These are phyloP conservation scores for Stachybotrys elegans DNA, from an alignment of 2,329 filamentous ascomycete genomes.

Conservation along the genomic window DNA sequence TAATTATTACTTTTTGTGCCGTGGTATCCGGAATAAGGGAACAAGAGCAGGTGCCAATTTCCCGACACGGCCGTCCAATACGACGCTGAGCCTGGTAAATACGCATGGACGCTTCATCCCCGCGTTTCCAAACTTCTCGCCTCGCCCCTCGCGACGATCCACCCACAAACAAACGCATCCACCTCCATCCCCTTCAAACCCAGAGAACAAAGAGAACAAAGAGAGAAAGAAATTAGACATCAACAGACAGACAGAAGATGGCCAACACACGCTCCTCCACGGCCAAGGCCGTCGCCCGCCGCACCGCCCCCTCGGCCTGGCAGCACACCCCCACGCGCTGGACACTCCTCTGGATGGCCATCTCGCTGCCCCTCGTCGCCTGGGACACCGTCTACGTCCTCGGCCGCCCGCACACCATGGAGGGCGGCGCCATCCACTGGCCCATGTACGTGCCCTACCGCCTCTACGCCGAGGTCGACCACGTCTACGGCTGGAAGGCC, in stretches of 20 bases:
- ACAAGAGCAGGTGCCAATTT: no score
- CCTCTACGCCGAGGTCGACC: slow-evolving; percentile 74
- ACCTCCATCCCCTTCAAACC: no score
- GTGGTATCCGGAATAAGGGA: no score
- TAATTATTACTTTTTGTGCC: no score
- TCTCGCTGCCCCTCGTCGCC: slow-evolving; percentile 71
- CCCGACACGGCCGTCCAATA: no score
- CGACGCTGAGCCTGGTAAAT: no score
- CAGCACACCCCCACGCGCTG: slow-evolving; percentile 38
- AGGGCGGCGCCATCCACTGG: slow-evolving; percentile 65
- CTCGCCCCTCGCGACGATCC: no score
- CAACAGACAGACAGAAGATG: slow-evolving; percentile 12
- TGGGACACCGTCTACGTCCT: slow-evolving; percentile 83
- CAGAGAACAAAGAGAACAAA: no score
- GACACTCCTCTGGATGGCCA: slow-evolving; percentile 63
- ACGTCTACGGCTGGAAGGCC: slow-evolving; percentile 75
- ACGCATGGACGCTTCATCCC: no score
- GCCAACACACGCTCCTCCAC: slow-evolving; percentile 8
- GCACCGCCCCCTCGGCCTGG: slow-evolving; percentile 22
- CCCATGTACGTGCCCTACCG: slow-evolving; percentile 74
- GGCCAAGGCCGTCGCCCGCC: slow-evolving; percentile 9
- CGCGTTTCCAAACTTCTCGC: no score
- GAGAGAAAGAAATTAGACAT: no score
- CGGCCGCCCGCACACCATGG: slow-evolving; percentile 75
- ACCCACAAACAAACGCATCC: no score